Percentiles rank a stretch among this genome's conserved stretches.
phyloP scores from a whole-genome alignment of 1,284 basidiomycete genomes.

The Xanthoconium separans region DNA sequence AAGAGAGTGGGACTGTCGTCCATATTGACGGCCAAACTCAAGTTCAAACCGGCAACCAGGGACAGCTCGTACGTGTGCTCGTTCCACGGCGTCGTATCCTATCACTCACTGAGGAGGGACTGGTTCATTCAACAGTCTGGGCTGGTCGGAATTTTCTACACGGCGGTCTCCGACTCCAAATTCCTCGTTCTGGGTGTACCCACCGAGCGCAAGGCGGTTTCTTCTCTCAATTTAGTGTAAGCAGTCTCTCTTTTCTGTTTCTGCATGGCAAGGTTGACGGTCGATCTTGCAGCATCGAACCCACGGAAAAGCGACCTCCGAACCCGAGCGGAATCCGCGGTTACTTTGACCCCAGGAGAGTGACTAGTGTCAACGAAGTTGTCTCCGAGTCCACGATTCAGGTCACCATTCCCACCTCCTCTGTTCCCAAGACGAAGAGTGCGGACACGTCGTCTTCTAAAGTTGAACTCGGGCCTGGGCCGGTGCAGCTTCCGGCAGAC shows the following conservation, averaged over 20 bases:
- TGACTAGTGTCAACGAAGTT: conserved; percentile 29
- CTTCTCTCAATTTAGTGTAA: conserved; percentile 30
- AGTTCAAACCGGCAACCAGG: conserved; percentile 26
- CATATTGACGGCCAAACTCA: conserved; percentile 27
- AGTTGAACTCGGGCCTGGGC: conserved; percentile 23
- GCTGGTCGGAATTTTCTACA: conserved; percentile 32
- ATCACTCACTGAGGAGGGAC: neutral
- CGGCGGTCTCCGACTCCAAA: conserved; percentile 29
- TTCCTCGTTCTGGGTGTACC: conserved; percentile 33
- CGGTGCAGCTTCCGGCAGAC: conserved; percentile 11
- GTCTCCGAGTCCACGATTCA: conserved; percentile 24
- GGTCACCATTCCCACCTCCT: conserved; percentile 19
- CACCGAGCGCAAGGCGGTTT: conserved; percentile 17
- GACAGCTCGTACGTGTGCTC: conserved; percentile 22
- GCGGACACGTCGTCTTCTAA: conserved; percentile 11
- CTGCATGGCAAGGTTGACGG: neutral
- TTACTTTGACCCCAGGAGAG: conserved; percentile 33
- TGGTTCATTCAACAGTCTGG: conserved; percentile 17
- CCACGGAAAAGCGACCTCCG: conserved; percentile 27
- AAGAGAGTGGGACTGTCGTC: conserved; percentile 20
- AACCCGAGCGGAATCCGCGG: conserved; percentile 18
- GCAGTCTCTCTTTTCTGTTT: neutral
- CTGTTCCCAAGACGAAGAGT: conserved; percentile 19
- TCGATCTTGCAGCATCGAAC: conserved; percentile 22
- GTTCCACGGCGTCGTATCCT: neutral